Conservation (phyloP, 352 stramenopile species). For the Globisporangium yorkense region DNA sequence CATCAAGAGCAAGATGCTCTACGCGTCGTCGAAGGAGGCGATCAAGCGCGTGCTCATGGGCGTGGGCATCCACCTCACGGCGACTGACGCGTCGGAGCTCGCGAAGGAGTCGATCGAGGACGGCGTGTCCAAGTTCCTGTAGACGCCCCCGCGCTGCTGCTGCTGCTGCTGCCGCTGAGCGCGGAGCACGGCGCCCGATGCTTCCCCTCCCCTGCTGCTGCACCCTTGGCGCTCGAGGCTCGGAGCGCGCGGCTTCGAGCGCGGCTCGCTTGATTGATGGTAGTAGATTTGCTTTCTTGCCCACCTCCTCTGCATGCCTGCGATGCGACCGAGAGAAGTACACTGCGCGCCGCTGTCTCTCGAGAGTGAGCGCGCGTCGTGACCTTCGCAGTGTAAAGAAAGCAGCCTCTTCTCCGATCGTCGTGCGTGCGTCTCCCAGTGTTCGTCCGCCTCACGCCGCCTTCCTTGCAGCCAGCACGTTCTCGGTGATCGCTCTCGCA, state of each 20-base stretch:
- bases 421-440: too few species aligned
- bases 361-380: neutral
- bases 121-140: constrained; percentile 86
- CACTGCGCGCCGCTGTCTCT: neutral
- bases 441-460: too few species aligned
- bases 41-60: constrained; percentile 93
- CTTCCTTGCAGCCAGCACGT: too few species aligned
- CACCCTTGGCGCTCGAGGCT: too few species aligned
- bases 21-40: constrained; percentile 92
- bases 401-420: too few species aligned
- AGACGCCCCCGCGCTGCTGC: constrained; percentile 20
- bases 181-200: too few species aligned
- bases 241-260: neutral
- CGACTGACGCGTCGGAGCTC: constrained; percentile 89
- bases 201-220: too few species aligned
- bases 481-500: too few species aligned
- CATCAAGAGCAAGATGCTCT: constrained; percentile 95
- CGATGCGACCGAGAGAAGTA: constrained; percentile 5
- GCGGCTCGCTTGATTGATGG: constrained; percentile 8
- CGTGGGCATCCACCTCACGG: constrained; percentile 94
- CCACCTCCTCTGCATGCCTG: neutral
- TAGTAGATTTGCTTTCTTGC: constrained; percentile 15
- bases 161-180: neutral
- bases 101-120: constrained; percentile 74
- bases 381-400: too few species aligned